Evolutionary conservation across 164 flowering plant species (phyloP).

Genomic region (Chimonanthus praecox): DNA sequence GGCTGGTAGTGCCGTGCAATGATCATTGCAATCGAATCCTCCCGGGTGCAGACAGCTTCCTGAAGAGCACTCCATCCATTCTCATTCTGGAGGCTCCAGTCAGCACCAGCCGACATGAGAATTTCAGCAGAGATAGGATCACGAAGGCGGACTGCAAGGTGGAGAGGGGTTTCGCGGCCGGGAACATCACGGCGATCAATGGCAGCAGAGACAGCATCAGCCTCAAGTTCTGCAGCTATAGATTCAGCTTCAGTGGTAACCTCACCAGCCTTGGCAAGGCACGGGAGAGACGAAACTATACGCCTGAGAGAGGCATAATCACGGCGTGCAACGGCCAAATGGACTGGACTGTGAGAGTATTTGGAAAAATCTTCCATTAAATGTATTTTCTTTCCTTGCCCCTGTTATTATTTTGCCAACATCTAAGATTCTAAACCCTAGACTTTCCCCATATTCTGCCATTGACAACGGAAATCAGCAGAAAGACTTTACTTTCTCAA

Average conservation of each 20-base stretch:
- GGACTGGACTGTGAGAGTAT: slow-evolving; percentile 80
- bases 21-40: slow-evolving; percentile 87
- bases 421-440: neutral
- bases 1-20: slow-evolving; percentile 97
- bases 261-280: slow-evolving; percentile 76
- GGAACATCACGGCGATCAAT: slow-evolving; percentile 96
- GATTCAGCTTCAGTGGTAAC: slow-evolving; percentile 74
- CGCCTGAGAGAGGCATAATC: slow-evolving; percentile 61
- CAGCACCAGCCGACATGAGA: slow-evolving; percentile 93
- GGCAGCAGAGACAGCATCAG: slow-evolving; percentile 71
- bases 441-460: neutral
- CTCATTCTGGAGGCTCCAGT: slow-evolving; percentile 98
- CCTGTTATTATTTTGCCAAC: neutral
- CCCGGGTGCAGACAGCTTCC: slow-evolving; percentile 92
- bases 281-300: slow-evolving; percentile 59
- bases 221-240: slow-evolving; percentile 63
- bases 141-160: slow-evolving; percentile 77
- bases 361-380: slow-evolving; percentile 77
- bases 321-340: slow-evolving; percentile 63
- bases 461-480: neutral
- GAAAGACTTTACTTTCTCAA: neutral
- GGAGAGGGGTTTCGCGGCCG: slow-evolving; percentile 95
- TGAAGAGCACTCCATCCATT: slow-evolving; percentile 98
- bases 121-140: slow-evolving; percentile 81
- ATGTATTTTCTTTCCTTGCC: neutral